Evolutionary conservation across 106 monocot species (phyloP).

Genomic region (Chionographis japonica): DNA sequence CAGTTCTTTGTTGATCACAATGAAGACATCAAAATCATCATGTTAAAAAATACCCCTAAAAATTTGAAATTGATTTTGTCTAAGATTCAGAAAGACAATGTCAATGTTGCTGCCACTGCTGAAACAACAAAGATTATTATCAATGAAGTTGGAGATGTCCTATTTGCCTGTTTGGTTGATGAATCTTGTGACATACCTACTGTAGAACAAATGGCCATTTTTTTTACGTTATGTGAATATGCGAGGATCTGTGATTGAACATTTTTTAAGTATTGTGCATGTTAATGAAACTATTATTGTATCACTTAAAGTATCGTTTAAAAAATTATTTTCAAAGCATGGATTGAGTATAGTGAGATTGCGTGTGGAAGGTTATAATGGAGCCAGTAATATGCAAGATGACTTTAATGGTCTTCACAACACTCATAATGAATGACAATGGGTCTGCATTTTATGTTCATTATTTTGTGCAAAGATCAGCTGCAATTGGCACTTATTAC

Average conservation of each 20-base stretch:
- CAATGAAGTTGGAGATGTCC: too few species aligned
- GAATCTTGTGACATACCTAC: not conserved
- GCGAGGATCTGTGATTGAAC: not conserved
- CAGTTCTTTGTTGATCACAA: conserved; percentile 9
- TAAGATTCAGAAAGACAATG: too few species aligned
- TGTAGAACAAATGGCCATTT: not conserved
- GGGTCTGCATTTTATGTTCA: not conserved
- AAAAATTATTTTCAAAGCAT: not conserved
- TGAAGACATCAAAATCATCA: not conserved
- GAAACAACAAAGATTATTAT: too few species aligned
- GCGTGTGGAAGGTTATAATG: conserved; percentile 1
- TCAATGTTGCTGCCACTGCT: too few species aligned
- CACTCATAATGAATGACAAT: not conserved
- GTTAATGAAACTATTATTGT: not conserved
- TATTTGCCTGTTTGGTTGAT: not conserved
- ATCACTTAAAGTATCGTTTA: not conserved
- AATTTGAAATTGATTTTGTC: not conserved
- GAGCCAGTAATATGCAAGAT: conserved; percentile 1
- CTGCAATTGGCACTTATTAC: not conserved
- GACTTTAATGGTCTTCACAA: not conserved
- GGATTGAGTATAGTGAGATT: not conserved
- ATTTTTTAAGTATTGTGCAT: not conserved
- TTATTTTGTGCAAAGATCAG: conserved; percentile 5
- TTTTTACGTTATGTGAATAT: not conserved
- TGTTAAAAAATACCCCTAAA: conserved; percentile 5